A percentile compares a stretch with the other conserved stretches of the same genome.
These are phyloP conservation scores for Chrysanthemum seticuspe DNA, from an alignment of 129 eudicot genomes.

Conservation along the genomic window DNA sequence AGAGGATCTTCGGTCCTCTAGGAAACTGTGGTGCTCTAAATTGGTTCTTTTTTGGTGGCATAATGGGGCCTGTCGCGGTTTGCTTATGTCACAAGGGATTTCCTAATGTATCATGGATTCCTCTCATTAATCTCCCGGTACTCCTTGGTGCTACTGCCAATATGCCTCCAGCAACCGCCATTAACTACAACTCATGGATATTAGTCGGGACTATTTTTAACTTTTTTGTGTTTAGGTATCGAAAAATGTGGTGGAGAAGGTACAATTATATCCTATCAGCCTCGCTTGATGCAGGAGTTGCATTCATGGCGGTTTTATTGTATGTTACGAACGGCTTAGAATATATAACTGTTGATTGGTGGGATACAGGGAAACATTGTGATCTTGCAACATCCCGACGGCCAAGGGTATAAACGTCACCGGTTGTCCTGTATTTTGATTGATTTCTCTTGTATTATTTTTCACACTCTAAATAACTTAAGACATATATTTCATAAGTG, in stretches of 20 bases:
- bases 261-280: constrained; percentile 87
- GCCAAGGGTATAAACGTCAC: constrained; percentile 48
- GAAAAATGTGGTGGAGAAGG: constrained; percentile 81
- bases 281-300: constrained; percentile 83
- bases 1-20: constrained; percentile 59
- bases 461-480: neutral
- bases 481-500: neutral
- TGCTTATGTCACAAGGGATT: constrained; percentile 58
- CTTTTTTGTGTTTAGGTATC: constrained; percentile 61
- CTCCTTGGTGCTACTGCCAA: constrained; percentile 70
- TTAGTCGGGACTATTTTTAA: constrained; percentile 67
- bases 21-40: constrained; percentile 67
- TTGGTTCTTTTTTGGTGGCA: constrained; percentile 74
- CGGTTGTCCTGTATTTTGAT: constrained; percentile 63
- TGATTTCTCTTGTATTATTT: neutral
- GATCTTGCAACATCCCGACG: constrained; percentile 64
- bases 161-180: constrained; percentile 82
- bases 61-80: constrained; percentile 50
- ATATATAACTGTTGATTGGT: constrained; percentile 45
- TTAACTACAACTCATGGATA: constrained; percentile 77
- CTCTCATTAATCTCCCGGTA: constrained; percentile 72
- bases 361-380: constrained; percentile 69
- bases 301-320: constrained; percentile 79
- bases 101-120: constrained; percentile 66
- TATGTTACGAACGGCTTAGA: constrained; percentile 50